Evolutionary conservation across 345 rosid genomes (phyloP), one percentile per base, ranked within the genome.

Genomic region (Firmiana major): DNA sequence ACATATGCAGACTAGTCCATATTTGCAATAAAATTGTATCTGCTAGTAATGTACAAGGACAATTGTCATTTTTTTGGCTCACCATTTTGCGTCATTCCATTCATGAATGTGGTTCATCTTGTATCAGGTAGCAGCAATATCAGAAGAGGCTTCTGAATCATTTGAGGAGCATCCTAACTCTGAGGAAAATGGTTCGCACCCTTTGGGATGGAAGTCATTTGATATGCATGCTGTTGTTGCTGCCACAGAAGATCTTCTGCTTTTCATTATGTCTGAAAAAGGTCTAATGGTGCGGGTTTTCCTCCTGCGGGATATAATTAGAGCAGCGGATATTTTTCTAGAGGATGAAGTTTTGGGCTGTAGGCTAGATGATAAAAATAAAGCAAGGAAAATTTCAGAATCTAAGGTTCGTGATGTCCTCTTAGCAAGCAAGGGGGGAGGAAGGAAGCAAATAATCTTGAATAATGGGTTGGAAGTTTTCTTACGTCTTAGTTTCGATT

Each of bases 231-330:
- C 98, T 68, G 98, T 95, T 79, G 97, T 93, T 68, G 79, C 93
- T 7, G 97, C 98, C 13, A 91, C 99, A 49, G 99, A 96, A 84
- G 98, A 93, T 85, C 92, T 95, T 67, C 83, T 93, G 40, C 82
- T 83, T 69, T 95, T 95, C 88, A 90, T 92, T 79, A 76, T 93
- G 51, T 89, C 98, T 62, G 91, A 90, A 17, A 93, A 91, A 82
- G 97, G 99, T 45, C 82, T 83, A 82, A 86, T 91, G 80, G 98
- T 95, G 73, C 88, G 94, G 0, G 88, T 93, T 71, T 95, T 88
- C 82, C 91, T 93, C 73, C 87, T 95, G 36, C 85, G 86, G 45
- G 99, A 95, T 84, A 91, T 95, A 60, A 85, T 91, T 68, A 83
- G 78, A 64, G 92, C 93, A 28, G 88, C 85, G 15, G 97, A 95